Conservation (phyloP, 1,284 basidiomycete species). For the Tilletia setariae region DNA sequence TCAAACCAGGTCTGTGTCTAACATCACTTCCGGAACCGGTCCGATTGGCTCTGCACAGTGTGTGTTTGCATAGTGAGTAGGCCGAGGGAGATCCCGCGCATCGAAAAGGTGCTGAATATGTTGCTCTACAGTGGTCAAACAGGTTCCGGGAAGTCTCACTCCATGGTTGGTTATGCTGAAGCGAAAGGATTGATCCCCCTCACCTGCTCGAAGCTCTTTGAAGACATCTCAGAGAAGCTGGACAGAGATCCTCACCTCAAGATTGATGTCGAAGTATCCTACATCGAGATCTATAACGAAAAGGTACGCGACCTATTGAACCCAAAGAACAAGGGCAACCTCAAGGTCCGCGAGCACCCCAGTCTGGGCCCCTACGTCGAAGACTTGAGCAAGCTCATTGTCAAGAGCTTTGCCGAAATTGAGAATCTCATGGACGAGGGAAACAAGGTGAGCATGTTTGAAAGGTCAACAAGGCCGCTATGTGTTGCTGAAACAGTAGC, state of each 20-base stretch:
- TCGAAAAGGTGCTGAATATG: neutral
- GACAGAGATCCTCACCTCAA: conserved; percentile 66
- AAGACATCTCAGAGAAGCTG: conserved; percentile 68
- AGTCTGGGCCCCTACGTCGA: conserved; percentile 82
- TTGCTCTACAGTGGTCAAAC: conserved; percentile 36
- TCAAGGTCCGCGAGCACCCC: conserved; percentile 94
- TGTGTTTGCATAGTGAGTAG: conserved; percentile 44
- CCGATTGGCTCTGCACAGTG: conserved; percentile 21
- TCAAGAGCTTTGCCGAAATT: conserved; percentile 87
- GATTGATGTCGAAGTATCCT: conserved; percentile 93
- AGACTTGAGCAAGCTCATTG: conserved; percentile 88
- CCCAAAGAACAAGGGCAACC: conserved; percentile 91
- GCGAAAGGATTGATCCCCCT: conserved; percentile 98
- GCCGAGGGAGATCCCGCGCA: neutral
- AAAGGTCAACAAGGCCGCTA: neutral
- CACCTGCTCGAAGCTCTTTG: conserved; percentile 87
- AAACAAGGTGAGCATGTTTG: conserved; percentile 66
- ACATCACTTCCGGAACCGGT: neutral
- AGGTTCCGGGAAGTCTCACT: conserved; percentile 42
- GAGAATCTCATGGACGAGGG: conserved; percentile 99
- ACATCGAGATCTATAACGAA: conserved; percentile 80
- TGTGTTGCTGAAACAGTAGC: neutral
- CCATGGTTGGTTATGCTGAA: conserved; percentile 63
- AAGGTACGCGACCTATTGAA: conserved; percentile 93
- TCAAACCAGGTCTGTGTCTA: neutral